Conservation (phyloP, 1,284 basidiomycete species). For the Mycosarcoma maydis region DNA sequence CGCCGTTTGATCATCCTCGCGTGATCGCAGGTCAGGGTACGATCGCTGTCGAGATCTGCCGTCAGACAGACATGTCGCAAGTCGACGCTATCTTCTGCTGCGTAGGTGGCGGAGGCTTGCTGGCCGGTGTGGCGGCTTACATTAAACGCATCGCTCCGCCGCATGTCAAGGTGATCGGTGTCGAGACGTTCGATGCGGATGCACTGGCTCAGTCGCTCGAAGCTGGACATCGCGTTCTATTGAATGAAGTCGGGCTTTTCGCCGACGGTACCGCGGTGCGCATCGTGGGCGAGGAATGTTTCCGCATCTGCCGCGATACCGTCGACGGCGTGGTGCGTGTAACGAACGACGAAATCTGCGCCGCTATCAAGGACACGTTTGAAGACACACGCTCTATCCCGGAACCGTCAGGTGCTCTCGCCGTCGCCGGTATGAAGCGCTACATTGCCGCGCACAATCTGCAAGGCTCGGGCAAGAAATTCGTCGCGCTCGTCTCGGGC, state of each 20-base stretch:
- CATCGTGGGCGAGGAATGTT: slow-evolving; percentile 92
- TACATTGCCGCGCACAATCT: slow-evolving; percentile 85
- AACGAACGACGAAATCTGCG: slow-evolving; percentile 96
- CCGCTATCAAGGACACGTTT: slow-evolving; percentile 98
- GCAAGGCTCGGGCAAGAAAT: slow-evolving; percentile 82
- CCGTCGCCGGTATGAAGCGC: slow-evolving; percentile 89
- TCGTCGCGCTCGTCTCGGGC: slow-evolving; percentile 90
- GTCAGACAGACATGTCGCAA: slow-evolving; percentile 62
- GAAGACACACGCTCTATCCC: slow-evolving; percentile 74
- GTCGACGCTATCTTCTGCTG: slow-evolving; percentile 89
- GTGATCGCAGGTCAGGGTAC: slow-evolving; percentile 98
- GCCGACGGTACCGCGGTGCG: slow-evolving; percentile 99
- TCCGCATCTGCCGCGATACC: slow-evolving; percentile 85
- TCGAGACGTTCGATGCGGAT: slow-evolving; percentile 95
- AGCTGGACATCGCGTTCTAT: slow-evolving; percentile 77
- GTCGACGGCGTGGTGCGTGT: slow-evolving; percentile 87
- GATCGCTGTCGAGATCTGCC: slow-evolving; percentile 84
- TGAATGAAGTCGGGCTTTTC: slow-evolving; percentile 93
- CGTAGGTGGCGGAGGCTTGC: slow-evolving; percentile 91
- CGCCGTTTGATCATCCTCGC: slow-evolving; percentile 95
- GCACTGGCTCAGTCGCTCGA: slow-evolving; percentile 81
- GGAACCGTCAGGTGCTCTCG: slow-evolving; percentile 95
- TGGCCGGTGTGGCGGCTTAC: slow-evolving; percentile 89
- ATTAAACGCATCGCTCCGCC: slow-evolving; percentile 92
- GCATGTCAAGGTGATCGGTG: slow-evolving; percentile 82